Evolutionary conservation across 768 basidiomycete genomes (phyloP).

Genomic region (Lactifluus volemus): DNA sequence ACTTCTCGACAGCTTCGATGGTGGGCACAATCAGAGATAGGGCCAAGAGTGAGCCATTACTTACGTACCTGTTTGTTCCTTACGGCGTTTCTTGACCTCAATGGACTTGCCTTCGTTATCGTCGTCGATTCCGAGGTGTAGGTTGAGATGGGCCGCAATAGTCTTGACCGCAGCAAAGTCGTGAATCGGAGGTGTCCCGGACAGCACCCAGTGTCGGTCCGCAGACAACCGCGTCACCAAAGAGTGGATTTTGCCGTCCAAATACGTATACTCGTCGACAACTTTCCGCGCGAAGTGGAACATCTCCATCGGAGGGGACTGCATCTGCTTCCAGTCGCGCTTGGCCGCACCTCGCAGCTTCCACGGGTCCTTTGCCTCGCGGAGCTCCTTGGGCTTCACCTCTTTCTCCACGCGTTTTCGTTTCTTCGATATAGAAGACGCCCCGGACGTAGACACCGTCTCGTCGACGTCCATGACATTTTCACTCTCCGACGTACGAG

Average conservation of each 20-base stretch:
- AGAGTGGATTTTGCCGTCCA: conserved; percentile 70
- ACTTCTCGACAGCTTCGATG: conserved; percentile 68
- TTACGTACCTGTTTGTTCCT: conserved; percentile 71
- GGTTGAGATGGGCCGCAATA: conserved; percentile 76
- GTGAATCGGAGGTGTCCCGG: conserved; percentile 88
- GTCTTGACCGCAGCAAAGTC: conserved; percentile 89
- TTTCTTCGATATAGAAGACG: conserved; percentile 34
- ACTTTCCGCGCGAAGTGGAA: conserved; percentile 87
- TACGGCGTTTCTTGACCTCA: conserved; percentile 69
- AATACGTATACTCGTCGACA: conserved; percentile 92
- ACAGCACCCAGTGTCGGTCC: conserved; percentile 88
- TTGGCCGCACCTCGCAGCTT: conserved; percentile 55
- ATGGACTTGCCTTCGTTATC: conserved; percentile 71
- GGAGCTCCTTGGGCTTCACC: conserved; percentile 26
- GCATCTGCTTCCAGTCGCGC: conserved; percentile 71
- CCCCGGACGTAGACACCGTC: conserved; percentile 28
- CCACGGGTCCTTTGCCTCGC: conserved; percentile 69
- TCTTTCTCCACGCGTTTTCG: conserved; percentile 29
- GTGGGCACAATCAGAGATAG: neutral
- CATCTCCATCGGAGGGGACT: conserved; percentile 80
- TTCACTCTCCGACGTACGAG: conserved; percentile 26
- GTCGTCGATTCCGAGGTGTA: conserved; percentile 91
- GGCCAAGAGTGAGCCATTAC: neutral
- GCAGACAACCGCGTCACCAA: conserved; percentile 70
- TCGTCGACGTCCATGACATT: conserved; percentile 55